Evolutionary conservation across 2,329 filamentous ascomycete genomes (phyloP), one percentile per base, ranked within the genome.

Genomic region (Neonectria ditissima): DNA sequence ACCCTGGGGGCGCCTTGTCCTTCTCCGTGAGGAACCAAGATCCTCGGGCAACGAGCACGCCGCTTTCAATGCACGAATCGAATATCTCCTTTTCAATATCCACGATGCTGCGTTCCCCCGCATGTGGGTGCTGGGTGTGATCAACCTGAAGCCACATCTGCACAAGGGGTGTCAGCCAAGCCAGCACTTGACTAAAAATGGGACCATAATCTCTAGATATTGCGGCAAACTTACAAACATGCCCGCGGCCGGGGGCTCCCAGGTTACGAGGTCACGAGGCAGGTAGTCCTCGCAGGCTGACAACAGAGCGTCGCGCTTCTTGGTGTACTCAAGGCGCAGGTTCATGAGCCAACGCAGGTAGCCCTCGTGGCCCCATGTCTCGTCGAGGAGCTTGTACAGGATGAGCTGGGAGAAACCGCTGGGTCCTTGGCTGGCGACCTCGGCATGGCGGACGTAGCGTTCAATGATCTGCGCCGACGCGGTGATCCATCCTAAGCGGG

Each of bases 261-360:
- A 98, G 77, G 84, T 89, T 18, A 93, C 91, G 34, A 97, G 83
- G 22, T 92, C 89, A 24, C 77, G 80, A 0, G 94, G 94, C 20
- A 97, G 80, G 70, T 91, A 87, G 67, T 88, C 86, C 78, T 96
- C 92, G 75, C 94, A 97, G 0, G 94, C 93, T 8, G 86, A 84
- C 5, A 97, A 82, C 61, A 99, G 87, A 26, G 88, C 86, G 75
- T 98, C 87, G 59, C 96, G 84, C 64, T 95, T 88, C 69, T 83
- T 82, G 1, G 94, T 96, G 76, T 99, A 99, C 78, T 94, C 88
- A 72, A 88, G 78, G 50, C 94, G 87, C 72, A 98, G 81, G 76
- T 93, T 86, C 76, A 96, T 92, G 67, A 99, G 81, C 96, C 96
- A 99, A 74, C 91, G 86, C 24, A 99, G 80, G 75, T 97, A 99